Evolutionary conservation across 2,329 filamentous ascomycete genomes (phyloP).

Genomic region (Calonectria hongkongensis): DNA sequence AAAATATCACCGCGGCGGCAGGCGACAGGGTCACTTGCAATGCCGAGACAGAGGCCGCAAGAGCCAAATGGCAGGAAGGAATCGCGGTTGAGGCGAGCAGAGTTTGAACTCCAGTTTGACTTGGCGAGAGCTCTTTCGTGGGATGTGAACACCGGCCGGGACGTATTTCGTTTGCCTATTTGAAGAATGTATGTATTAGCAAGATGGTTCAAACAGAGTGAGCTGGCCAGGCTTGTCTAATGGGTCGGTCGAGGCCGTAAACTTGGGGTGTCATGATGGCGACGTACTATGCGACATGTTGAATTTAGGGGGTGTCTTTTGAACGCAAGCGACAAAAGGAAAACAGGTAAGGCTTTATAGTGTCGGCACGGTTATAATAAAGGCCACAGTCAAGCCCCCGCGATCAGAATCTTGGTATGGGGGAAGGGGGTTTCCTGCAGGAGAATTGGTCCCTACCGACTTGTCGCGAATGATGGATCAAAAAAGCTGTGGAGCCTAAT

Average conservation of each 20-base stretch:
- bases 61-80: conserved; percentile 94
- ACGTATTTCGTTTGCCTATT: conserved; percentile 89
- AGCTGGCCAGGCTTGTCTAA: too few relatives aligned
- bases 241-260: too few relatives aligned
- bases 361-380: too few relatives aligned
- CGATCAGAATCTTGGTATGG: neutral
- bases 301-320: conserved; percentile 1
- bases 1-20: conserved; percentile 92
- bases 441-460: neutral
- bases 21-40: conserved; percentile 87
- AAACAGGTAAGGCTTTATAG: neutral
- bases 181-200: neutral
- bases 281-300: conserved; percentile 68
- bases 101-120: conserved; percentile 86
- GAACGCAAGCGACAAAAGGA: too few relatives aligned
- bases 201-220: neutral
- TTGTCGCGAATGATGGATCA: neutral
- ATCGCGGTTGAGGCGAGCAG: conserved; percentile 90
- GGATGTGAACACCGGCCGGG: conserved; percentile 93
- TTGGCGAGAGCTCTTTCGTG: conserved; percentile 91
- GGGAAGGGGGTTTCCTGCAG: neutral
- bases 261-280: neutral
- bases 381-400: neutral
- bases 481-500: neutral
- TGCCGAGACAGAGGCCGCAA: conserved; percentile 90